phyloP scores from a whole-genome alignment of 805 yeast species.

The Osmozyma mogii region DNA sequence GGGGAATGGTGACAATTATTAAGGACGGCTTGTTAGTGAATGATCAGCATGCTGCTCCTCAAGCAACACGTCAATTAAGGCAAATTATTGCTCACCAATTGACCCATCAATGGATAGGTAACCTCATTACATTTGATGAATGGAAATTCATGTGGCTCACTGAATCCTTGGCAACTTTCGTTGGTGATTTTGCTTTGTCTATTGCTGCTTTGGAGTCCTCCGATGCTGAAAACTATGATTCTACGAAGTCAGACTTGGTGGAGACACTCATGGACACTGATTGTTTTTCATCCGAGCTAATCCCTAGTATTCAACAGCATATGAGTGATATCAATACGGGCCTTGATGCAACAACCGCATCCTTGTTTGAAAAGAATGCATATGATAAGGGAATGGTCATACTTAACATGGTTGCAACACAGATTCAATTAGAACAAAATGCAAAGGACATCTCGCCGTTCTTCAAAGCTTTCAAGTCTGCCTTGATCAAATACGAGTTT shows the following conservation, averaged over 20 bases:
- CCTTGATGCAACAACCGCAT: slow-evolving; percentile 25
- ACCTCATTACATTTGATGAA: slow-evolving; percentile 55
- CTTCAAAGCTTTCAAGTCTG: slow-evolving; percentile 27
- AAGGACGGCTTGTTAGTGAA: slow-evolving; percentile 36
- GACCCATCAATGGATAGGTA: slow-evolving; percentile 78
- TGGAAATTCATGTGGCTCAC: slow-evolving; percentile 70
- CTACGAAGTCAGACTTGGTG: slow-evolving; percentile 8
- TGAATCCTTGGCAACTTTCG: slow-evolving; percentile 72
- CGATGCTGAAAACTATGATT: slow-evolving; percentile 9
- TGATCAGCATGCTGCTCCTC: slow-evolving; percentile 14
- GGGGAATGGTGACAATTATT: slow-evolving; percentile 59
- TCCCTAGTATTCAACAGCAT: slow-evolving; percentile 30
- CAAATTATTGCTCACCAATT: slow-evolving; percentile 65
- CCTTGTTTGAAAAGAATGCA: slow-evolving; percentile 41
- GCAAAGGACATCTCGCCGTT: slow-evolving; percentile 17
- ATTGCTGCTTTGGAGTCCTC: slow-evolving; percentile 6
- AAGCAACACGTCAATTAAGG: slow-evolving; percentile 28
- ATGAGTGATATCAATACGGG: slow-evolving; percentile 22
- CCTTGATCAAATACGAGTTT: slow-evolving; percentile 26
- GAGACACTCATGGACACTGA: slow-evolving; percentile 33
- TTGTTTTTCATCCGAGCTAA: slow-evolving; percentile 15
- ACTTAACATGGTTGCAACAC: slow-evolving; percentile 43
- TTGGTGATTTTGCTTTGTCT: slow-evolving; percentile 42
- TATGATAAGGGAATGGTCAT: slow-evolving; percentile 57
- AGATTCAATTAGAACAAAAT: slow-evolving; percentile 26